Percentiles rank a stretch among this genome's conserved stretches.
Evolutionary conservation across 2,329 filamentous ascomycete genomes (phyloP).

Genomic region (Diaporthe australafricana): DNA sequence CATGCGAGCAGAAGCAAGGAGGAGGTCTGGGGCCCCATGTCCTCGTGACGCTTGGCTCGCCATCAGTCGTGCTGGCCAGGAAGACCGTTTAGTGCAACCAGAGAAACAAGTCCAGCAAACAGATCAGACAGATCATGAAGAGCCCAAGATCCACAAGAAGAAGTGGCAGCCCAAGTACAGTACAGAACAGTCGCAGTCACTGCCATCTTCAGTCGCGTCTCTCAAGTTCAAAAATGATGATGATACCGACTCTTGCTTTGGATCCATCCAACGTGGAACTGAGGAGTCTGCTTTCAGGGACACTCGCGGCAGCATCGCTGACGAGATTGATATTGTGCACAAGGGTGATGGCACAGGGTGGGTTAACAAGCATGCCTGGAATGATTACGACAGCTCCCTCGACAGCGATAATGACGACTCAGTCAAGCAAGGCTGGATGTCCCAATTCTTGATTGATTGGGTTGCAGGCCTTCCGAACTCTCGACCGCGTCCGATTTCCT

Average conservation of each 20-base stretch:
- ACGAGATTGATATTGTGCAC: constrained; percentile 32
- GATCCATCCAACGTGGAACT: not conserved
- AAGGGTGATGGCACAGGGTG: constrained; percentile 22
- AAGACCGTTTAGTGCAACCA: not conserved
- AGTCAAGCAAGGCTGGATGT: not conserved
- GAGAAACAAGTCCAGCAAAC: not conserved
- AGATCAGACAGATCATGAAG: not conserved
- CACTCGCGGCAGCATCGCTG: constrained; percentile 31
- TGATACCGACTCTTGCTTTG: not conserved
- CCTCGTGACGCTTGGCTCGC: not conserved
- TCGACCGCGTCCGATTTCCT: not conserved
- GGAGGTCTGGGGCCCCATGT: not conserved
- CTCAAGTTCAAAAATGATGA: constrained; percentile 5
- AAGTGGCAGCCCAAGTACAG: constrained; percentile 30
- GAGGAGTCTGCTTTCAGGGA: not conserved
- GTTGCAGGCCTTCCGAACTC: not conserved
- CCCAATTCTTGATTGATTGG: constrained; percentile 26
- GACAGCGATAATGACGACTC: not conserved
- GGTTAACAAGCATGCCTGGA: constrained; percentile 29
- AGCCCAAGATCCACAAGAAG: not conserved
- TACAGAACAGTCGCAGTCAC: constrained; percentile 23
- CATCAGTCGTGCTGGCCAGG: not conserved
- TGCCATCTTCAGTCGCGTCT: constrained; percentile 26
- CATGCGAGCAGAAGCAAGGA: not conserved
- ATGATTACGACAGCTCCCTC: not conserved